Evolutionary conservation across 2,329 filamentous ascomycete genomes (phyloP), one percentile per base, ranked within the genome.

Genomic region (Fusarium euwallaceae): DNA sequence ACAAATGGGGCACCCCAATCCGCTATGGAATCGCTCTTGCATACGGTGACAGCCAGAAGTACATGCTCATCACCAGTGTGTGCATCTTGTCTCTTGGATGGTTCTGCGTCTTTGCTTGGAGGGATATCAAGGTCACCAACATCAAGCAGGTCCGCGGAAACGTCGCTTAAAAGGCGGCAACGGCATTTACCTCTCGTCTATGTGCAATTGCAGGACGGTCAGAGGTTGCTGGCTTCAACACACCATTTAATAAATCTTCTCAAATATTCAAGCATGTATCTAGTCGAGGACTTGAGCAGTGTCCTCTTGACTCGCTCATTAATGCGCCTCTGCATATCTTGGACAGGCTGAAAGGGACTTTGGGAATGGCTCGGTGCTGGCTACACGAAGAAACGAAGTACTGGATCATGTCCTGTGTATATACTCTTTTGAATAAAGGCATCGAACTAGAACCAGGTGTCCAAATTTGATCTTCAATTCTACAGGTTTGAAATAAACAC

Each of bases 11-110:
- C 2, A 86, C 81, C 4, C 82, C 86, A 0, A 86, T 85, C 17
- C 81, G 92, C 6, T 78, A 83, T 10, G 90, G 87, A 0, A 92
- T 94, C 69, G 87, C 90, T 61, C 81, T 82, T 17, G 90, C 92
- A 0, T 94, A 94, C 74, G 87, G 83, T 1, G 86, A 88, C 58
- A 84, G 87, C 0, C 88, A 90, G 80, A 82, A 83, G 17, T 81
- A 84, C 45, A 88, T 90, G 86, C 80, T 89, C 61, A 86, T 89
- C 51, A 85, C 86, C 1, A 88, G 87, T 45, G 80, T 34, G 24
- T 85, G 79, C 32, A 81, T 87, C 11, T 83, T 87, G 80, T 83
- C 81, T 20, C 80, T 84, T 86, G 81, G 84, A 80, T 61, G 80
- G 75, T 68, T 69, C 29, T 80, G 78, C 56, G 77, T 76, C n/a